Base-by-base conservation (phyloP, 495 filamentous ascomycete genomes). In the Pseudomonodictys pantanalensis region DNA sequence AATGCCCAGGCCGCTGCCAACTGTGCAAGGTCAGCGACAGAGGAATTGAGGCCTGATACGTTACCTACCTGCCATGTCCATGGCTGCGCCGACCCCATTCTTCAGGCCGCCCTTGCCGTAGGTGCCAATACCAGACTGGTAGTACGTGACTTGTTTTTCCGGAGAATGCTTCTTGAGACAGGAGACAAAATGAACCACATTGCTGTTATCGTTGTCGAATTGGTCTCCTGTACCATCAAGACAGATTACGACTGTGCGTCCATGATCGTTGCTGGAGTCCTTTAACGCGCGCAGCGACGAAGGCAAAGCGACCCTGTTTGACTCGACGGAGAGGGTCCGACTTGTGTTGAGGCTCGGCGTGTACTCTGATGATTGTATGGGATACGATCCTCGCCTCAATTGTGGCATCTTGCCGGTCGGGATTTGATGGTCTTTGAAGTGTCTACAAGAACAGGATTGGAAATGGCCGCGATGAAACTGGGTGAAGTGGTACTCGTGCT, bases 51-150 rank as follows among this genome's bases (percentile, higher is more conserved):
- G n/a, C n/a, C n/a, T n/a, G n/a, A n/a, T n/a, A n/a, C n/a, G n/a
- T n/a, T n/a, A n/a, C n/a, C n/a, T n/a, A n/a, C n/a, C n/a, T 10
- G 73, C 71, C 72, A 74, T 73, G 51, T 75, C 73, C 43, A 73
- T 49, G 0, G 66, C 66, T 6, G 73, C 71, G 9, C 60, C 58
- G 18, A 74, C 33, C 18, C 71, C 71, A 55, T 65, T 65, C 49
- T 58, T 66, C 41, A 75, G 54, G 7, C 73, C 73, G 50, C 62
- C 53, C 9, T 64, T 65, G 54, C 66, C 72, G 46, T 76, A 76
- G 24, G 73, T 76, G 11, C 73, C 73, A 58, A 76, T 75, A 10
- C 74, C 71, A 44, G 71, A 67, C 58, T 76, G 74, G 53, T 75
- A 76, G 52, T 76, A 76, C 0, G 70, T 71, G 29, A 75, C 52